Conservation (phyloP, 306 rosid species). For the Trichosanthes cucumerina region DNA sequence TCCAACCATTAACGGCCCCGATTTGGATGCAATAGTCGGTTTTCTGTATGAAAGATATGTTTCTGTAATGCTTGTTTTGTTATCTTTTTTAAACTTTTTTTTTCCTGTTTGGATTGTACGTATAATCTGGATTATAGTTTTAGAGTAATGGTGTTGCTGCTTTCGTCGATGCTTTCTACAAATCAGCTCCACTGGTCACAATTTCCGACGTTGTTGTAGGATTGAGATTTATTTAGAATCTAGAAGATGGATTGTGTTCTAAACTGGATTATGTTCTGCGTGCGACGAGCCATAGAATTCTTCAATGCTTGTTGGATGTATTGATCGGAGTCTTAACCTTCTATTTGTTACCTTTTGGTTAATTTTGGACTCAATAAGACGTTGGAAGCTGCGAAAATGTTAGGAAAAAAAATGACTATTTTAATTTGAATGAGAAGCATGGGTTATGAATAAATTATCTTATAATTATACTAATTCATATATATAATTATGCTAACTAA, state of each 20-base stretch:
- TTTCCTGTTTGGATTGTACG: not conserved
- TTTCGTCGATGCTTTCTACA: not conserved
- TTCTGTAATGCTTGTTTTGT: not conserved
- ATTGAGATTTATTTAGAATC: not conserved
- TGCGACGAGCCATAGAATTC: not conserved
- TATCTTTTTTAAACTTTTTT: not conserved
- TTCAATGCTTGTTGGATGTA: not conserved
- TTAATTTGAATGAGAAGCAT: not conserved
- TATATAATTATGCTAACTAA: no score
- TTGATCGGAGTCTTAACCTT: not conserved
- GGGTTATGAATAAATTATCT: not conserved
- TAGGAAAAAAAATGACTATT: not conserved
- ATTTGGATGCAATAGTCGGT: not conserved
- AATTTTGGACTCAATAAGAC: not conserved
- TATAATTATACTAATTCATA: no score
- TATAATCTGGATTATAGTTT: not conserved
- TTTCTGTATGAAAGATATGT: not conserved
- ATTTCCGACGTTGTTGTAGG: not conserved
- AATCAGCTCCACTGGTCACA: not conserved
- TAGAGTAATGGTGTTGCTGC: not conserved
- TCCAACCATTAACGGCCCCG: not conserved
- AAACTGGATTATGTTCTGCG: not conserved
- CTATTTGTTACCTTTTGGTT: not conserved
- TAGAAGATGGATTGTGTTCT: not conserved
- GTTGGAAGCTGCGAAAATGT: not conserved